Conservation (phyloP, 2,329 filamentous ascomycete species). For the Aspergillus cejpii region DNA sequence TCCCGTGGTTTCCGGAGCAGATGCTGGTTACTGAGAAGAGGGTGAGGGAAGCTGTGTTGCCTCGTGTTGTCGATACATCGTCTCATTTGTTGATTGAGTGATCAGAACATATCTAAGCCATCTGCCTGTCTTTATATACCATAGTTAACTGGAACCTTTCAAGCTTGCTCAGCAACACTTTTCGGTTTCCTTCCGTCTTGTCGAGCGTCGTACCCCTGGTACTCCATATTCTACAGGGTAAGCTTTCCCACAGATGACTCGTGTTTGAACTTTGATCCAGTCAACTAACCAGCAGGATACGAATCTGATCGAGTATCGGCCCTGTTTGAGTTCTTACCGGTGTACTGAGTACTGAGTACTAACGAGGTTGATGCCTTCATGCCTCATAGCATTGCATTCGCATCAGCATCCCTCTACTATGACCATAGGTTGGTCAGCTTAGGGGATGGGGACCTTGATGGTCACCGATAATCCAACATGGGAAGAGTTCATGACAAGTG, state of each 20-base stretch:
- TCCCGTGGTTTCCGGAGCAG: constrained; percentile 28
- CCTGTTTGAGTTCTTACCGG: too few relatives aligned
- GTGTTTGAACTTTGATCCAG: too few relatives aligned
- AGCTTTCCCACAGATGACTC: constrained; percentile 11
- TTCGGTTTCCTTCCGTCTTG: constrained; percentile 39
- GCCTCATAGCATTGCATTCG: too few relatives aligned
- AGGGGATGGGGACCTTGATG: too few relatives aligned
- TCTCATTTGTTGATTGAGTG: neutral
- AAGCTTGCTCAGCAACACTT: too few relatives aligned
- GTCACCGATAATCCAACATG: constrained; percentile 22
- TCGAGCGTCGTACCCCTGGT: constrained; percentile 28
- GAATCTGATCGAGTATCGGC: constrained; percentile 37
- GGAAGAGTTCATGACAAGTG: constrained; percentile 7
- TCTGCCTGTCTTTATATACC: too few relatives aligned
- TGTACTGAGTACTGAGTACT: too few relatives aligned
- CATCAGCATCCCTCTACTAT: too few relatives aligned
- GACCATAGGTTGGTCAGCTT: too few relatives aligned
- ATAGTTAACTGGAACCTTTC: too few relatives aligned
- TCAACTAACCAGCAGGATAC: too few relatives aligned
- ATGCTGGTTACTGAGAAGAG: constrained; percentile 25
- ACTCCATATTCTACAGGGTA: constrained; percentile 32
- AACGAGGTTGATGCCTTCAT: too few relatives aligned
- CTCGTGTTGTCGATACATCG: constrained; percentile 2
- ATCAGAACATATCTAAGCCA: neutral
- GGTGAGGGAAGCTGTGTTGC: constrained; percentile 12